These are phyloP conservation scores for Lasiodiplodia sp. DNA, from an alignment of 2,329 filamentous ascomycete genomes.

Conservation along the genomic window DNA sequence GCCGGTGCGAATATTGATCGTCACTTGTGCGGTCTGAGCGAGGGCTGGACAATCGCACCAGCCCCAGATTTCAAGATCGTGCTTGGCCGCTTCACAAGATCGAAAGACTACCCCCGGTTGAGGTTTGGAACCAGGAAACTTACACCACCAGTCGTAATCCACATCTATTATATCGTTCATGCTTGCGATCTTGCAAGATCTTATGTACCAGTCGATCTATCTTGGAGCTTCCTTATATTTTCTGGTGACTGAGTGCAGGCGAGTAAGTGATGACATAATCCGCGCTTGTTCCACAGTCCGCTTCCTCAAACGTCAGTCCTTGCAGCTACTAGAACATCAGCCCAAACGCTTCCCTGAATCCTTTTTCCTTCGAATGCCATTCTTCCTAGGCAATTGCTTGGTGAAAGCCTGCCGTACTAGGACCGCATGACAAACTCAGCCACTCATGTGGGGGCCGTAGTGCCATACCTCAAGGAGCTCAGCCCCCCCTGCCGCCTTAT, in stretches of 20 bases:
- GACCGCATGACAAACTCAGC: no score
- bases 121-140: neutral
- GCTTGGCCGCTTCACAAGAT: neutral
- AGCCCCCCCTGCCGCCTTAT: neutral
- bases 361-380: no score
- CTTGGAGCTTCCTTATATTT: neutral
- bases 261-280: neutral
- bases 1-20: neutral
- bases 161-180: neutral
- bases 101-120: neutral
- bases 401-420: no score
- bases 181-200: neutral
- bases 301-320: no score
- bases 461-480: neutral
- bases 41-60: neutral
- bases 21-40: neutral
- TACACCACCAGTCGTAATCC: neutral
- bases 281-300: neutral
- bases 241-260: no score
- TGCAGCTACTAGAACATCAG: no score
- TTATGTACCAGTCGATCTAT: neutral
- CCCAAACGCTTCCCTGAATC: no score
- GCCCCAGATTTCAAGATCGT: neutral
- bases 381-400: no score
- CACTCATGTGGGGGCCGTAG: no score